phyloP scores from a whole-genome alignment of 176 grass and related monocot genomes.

The Oropetium thomaeum region DNA sequence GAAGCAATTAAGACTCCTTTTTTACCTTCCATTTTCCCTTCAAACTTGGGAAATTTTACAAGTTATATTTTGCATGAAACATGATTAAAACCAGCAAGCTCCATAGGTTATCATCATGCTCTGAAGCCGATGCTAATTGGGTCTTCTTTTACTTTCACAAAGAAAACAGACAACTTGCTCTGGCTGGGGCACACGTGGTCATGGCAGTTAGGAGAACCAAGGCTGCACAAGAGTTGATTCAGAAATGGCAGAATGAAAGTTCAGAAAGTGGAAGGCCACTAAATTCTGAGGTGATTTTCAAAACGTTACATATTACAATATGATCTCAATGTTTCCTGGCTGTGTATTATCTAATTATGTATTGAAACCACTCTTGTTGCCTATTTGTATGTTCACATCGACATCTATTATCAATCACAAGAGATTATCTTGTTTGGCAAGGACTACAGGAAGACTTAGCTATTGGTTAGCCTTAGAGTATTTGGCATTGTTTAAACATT shows the following conservation, averaged over 20 bases:
- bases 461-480: slow-evolving; percentile 5
- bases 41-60: not conserved
- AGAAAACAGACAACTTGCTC: slow-evolving; percentile 72
- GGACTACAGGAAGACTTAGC: not conserved
- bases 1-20: not conserved
- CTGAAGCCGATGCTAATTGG: not conserved
- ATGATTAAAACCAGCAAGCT: not conserved
- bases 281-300: slow-evolving; percentile 80
- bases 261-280: slow-evolving; percentile 58
- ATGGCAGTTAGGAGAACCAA: slow-evolving; percentile 95
- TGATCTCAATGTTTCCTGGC: slow-evolving; percentile 5
- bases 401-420: slow-evolving; percentile 10
- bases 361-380: not conserved
- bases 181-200: slow-evolving; percentile 83
- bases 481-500: slow-evolving; percentile 34
- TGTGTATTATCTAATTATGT: not conserved
- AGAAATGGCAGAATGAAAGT: slow-evolving; percentile 91
- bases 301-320: not conserved
- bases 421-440: slow-evolving; percentile 1
- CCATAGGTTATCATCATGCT: not conserved
- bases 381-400: not conserved
- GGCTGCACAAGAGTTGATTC: slow-evolving; percentile 76
- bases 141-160: not conserved
- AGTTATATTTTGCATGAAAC: not conserved
- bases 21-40: not conserved